Evolutionary conservation across 106 monocot genomes (phyloP).

Genomic region (Allium sativum): DNA sequence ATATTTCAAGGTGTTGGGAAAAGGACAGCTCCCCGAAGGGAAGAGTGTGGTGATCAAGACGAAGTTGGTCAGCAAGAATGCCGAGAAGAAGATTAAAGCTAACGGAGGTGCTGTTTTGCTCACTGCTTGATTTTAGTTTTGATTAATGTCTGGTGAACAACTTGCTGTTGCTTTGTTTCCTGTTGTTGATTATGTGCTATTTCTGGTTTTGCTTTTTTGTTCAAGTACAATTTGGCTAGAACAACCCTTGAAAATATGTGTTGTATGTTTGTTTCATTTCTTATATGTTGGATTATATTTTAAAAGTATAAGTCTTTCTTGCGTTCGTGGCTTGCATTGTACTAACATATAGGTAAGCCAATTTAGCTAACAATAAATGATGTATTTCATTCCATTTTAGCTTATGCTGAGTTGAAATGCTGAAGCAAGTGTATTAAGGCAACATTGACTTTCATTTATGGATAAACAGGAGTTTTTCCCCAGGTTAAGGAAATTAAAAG

Average conservation of each 20-base stretch:
- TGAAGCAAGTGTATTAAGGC: too few relatives aligned
- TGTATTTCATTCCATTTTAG: too few relatives aligned
- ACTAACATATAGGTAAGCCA: too few relatives aligned
- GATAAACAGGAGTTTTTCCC: too few relatives aligned
- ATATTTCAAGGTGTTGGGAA: conserved; percentile 79
- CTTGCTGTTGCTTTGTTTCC: background rate
- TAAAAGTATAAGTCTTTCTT: background rate
- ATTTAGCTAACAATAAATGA: too few relatives aligned
- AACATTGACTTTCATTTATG: too few relatives aligned
- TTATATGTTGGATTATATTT: background rate
- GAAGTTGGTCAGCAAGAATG: conserved; percentile 55
- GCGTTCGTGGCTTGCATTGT: too few relatives aligned
- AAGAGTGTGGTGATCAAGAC: conserved; percentile 49
- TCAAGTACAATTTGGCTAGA: background rate
- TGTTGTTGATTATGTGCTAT: background rate
- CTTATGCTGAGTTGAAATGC: too few relatives aligned
- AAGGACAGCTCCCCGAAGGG: conserved; percentile 44
- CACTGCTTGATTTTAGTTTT: conserved; percentile 26
- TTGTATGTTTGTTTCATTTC: background rate
- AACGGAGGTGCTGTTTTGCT: conserved; percentile 52
- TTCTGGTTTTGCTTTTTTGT: background rate
- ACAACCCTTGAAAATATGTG: background rate
- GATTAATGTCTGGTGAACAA: background rate
- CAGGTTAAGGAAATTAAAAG: too few relatives aligned
- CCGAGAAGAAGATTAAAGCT: conserved; percentile 65